Conservation (phyloP, 306 rosid species). For the Elaeagnus macrophylla region DNA sequence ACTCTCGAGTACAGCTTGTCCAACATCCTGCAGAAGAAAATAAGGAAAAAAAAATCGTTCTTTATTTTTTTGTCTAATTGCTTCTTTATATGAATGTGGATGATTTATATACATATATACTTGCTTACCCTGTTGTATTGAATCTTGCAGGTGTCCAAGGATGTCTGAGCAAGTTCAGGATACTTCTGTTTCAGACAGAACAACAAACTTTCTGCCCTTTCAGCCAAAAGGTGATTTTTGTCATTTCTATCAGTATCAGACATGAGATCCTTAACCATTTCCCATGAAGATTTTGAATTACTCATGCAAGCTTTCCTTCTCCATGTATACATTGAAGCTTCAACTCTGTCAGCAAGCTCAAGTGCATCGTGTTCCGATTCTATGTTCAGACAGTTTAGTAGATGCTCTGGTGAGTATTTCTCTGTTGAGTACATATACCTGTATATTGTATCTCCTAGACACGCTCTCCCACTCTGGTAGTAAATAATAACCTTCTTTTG, state of each 20-base stretch:
- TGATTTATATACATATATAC: too few species aligned
- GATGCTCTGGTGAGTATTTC: slow-evolving; percentile 60
- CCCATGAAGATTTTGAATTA: slow-evolving; percentile 88
- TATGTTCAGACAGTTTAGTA: slow-evolving; percentile 56
- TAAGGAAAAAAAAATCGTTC: too few species aligned
- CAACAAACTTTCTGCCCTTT: slow-evolving; percentile 68
- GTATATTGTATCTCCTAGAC: slow-evolving; percentile 70
- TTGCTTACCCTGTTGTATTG: slow-evolving; percentile 60
- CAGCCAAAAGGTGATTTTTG: slow-evolving; percentile 71
- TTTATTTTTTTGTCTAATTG: too few species aligned
- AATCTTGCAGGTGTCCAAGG: slow-evolving; percentile 88
- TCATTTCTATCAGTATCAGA: slow-evolving; percentile 50
- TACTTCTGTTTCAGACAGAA: slow-evolving; percentile 75
- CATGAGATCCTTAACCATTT: slow-evolving; percentile 70
- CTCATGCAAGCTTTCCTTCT: slow-evolving; percentile 77
- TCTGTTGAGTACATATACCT: slow-evolving; percentile 49
- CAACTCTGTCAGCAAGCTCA: slow-evolving; percentile 71
- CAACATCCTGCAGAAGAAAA: too few species aligned
- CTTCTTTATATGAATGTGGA: too few species aligned
- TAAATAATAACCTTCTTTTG: background rate
- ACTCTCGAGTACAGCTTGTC: too few species aligned
- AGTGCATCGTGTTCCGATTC: slow-evolving; percentile 92
- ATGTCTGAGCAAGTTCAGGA: slow-evolving; percentile 88
- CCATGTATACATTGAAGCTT: slow-evolving; percentile 97
- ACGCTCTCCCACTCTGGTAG: slow-evolving; percentile 69